Percentiles rank a stretch among this genome's conserved stretches.
Conservation (phyloP, 371 early-diverging fungal genomes). For the Mucor sp. region DNA sequence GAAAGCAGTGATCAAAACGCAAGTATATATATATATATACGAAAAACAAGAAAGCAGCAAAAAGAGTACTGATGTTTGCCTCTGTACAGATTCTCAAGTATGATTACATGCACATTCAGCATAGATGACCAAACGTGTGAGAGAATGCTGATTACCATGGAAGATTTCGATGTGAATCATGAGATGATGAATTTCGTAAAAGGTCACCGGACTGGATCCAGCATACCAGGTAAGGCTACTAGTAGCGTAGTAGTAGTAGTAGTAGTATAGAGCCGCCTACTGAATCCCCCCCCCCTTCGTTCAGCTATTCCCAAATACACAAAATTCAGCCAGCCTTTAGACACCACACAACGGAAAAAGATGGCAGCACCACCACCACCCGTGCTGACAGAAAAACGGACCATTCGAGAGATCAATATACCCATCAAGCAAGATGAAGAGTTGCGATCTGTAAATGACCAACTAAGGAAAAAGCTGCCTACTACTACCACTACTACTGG, state of each 20-base stretch:
- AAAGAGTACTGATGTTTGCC: not conserved
- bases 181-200: slow-evolving; percentile 6
- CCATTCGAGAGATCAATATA: slow-evolving; percentile 10
- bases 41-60: not conserved
- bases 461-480: slow-evolving; percentile 2
- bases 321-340: not conserved
- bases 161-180: slow-evolving; percentile 1
- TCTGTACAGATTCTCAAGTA: slow-evolving; percentile 7
- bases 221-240: slow-evolving; percentile 5
- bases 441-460: slow-evolving; percentile 10
- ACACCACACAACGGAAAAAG: not conserved
- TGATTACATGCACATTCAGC: not conserved
- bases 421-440: slow-evolving; percentile 10
- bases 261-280: too few species aligned
- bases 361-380: not conserved
- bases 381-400: not conserved
- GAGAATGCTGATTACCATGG: not conserved
- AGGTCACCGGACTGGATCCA: slow-evolving; percentile 6
- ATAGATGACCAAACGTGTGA: slow-evolving; percentile 6
- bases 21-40: not conserved
- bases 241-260: too few species aligned
- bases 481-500: too few species aligned
- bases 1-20: slow-evolving; percentile 11
- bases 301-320: slow-evolving; percentile 8
- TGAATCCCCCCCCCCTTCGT: not conserved